A percentile compares a stretch with the other conserved stretches of the same genome.
Evolutionary conservation across 352 stramenopile genomes (phyloP).

Genomic region (Pythium folliculosum): DNA sequence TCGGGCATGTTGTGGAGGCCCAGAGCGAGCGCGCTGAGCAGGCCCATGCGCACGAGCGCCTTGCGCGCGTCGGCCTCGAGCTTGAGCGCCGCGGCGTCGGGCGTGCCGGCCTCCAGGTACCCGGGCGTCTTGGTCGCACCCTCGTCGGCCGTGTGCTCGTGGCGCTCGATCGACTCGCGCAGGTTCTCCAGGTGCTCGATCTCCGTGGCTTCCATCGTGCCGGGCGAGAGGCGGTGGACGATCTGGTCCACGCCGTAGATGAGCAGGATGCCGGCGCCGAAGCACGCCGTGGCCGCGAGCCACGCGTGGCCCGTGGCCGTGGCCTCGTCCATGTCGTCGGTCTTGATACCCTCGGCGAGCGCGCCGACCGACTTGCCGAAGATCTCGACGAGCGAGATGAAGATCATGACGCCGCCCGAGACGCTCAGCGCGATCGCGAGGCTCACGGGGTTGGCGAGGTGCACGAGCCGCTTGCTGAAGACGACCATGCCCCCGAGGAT

Average conservation of each 20-base stretch:
- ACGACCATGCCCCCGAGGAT: slow-evolving; percentile 48
- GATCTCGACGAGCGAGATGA: slow-evolving; percentile 74
- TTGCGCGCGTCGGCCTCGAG: slow-evolving; percentile 6
- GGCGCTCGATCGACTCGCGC: slow-evolving; percentile 32
- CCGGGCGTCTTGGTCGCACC: slow-evolving; percentile 26
- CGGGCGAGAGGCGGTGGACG: slow-evolving; percentile 34
- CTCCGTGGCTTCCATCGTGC: slow-evolving; percentile 37
- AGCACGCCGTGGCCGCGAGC: slow-evolving; percentile 79
- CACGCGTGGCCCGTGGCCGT: slow-evolving; percentile 57
- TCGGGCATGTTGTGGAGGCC: slow-evolving; percentile 96
- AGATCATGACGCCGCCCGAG: slow-evolving; percentile 76
- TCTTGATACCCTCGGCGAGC: slow-evolving; percentile 41
- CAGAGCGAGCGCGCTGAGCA: slow-evolving; percentile 92
- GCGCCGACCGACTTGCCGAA: slow-evolving; percentile 42
- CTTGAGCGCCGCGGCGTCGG: slow-evolving; percentile 53
- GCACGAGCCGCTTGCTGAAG: slow-evolving; percentile 43
- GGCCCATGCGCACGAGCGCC: slow-evolving; percentile 78
- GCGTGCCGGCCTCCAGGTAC: slow-evolving; percentile 40
- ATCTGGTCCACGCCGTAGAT: slow-evolving; percentile 54
- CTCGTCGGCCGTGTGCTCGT: not conserved
- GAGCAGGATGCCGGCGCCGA: slow-evolving; percentile 82
- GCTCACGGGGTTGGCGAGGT: slow-evolving; percentile 43
- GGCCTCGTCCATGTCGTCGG: slow-evolving; percentile 31
- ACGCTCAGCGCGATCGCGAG: slow-evolving; percentile 85
- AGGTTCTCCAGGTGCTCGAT: slow-evolving; percentile 10